Evolutionary conservation across 1,284 basidiomycete species (phyloP).

Genomic region (Apiotrichum laibachii): DNA sequence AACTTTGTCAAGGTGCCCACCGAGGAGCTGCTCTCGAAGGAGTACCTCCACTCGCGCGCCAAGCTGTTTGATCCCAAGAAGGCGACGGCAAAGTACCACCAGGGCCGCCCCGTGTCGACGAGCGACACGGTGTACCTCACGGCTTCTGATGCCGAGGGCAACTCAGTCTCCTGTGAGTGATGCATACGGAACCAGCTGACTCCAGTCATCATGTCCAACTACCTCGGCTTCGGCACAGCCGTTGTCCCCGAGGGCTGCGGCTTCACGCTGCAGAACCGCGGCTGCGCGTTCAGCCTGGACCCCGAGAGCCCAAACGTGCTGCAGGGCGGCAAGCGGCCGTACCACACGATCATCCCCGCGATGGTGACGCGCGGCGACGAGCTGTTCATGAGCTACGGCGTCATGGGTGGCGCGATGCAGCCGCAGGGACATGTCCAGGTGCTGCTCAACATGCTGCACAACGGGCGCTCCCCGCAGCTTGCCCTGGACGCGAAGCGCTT

Average conservation of each 20-base stretch:
- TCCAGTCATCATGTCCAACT: conserved; percentile 61
- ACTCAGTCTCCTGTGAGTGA: conserved; percentile 62
- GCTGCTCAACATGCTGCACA: conserved; percentile 56
- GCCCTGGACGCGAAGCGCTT: conserved; percentile 83
- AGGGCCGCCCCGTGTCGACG: conserved; percentile 55
- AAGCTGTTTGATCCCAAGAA: conserved; percentile 67
- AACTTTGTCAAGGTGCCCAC: conserved; percentile 68
- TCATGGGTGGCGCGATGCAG: conserved; percentile 95
- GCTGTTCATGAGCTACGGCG: conserved; percentile 82
- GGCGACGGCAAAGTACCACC: conserved; percentile 62
- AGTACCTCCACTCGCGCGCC: conserved; percentile 74
- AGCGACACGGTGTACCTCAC: conserved; percentile 92
- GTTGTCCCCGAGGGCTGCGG: conserved; percentile 86
- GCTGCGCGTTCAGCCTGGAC: conserved; percentile 73
- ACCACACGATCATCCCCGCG: conserved; percentile 91
- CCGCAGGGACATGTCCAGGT: conserved; percentile 83
- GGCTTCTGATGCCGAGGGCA: conserved; percentile 79
- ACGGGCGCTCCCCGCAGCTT: conserved; percentile 59
- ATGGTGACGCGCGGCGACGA: conserved; percentile 78
- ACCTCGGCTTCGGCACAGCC: conserved; percentile 56
- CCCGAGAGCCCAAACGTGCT: conserved; percentile 76
- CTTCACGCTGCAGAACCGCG: conserved; percentile 89
- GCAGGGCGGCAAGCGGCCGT: conserved; percentile 77
- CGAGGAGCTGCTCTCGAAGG: conserved; percentile 71
- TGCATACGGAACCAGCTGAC: neutral